A percentile compares a stretch with the other conserved stretches of the same genome.
phyloP scores from a whole-genome alignment of 2,329 filamentous ascomycete genomes.

The Metarhizium rileyi region DNA sequence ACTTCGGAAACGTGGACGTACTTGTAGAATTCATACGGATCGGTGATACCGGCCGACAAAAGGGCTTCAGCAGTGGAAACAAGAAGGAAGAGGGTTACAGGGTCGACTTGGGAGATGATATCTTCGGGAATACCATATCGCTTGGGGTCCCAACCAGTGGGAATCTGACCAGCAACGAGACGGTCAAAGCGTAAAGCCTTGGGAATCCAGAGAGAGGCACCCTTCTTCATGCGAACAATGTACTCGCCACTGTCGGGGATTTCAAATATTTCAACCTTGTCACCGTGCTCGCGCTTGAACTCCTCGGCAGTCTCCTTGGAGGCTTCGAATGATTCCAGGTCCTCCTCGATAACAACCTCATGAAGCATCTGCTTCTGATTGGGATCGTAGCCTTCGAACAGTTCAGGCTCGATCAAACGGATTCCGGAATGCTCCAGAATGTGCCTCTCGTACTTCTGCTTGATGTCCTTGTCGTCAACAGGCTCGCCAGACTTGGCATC shows the following conservation, averaged over 20 bases:
- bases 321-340: slow-evolving; percentile 92
- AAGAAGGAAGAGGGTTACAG: slow-evolving; percentile 88
- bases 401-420: slow-evolving; percentile 91
- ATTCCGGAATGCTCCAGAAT: slow-evolving; percentile 97
- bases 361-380: slow-evolving; percentile 98
- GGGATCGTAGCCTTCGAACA: slow-evolving; percentile 94
- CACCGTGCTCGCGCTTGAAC: slow-evolving; percentile 93
- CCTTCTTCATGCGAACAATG: slow-evolving; percentile 90
- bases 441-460: slow-evolving; percentile 92
- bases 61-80: slow-evolving; percentile 90
- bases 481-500: slow-evolving; percentile 90
- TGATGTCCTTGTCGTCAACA: slow-evolving; percentile 96
- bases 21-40: slow-evolving; percentile 99
- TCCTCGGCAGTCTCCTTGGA: slow-evolving; percentile 96
- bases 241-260: slow-evolving; percentile 89
- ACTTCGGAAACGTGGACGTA: slow-evolving; percentile 97
- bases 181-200: slow-evolving; percentile 97
- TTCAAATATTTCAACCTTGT: slow-evolving; percentile 96
- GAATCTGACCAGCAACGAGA: slow-evolving; percentile 92
- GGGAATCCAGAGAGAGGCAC: slow-evolving; percentile 86
- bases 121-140: slow-evolving; percentile 94
- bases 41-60: slow-evolving; percentile 87
- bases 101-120: slow-evolving; percentile 95
- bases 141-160: slow-evolving; percentile 94
- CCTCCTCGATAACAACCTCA: slow-evolving; percentile 94